Evolutionary conservation across 2,329 filamentous ascomycete genomes (phyloP).

Genomic region (Pseudocercospora macadamiae): DNA sequence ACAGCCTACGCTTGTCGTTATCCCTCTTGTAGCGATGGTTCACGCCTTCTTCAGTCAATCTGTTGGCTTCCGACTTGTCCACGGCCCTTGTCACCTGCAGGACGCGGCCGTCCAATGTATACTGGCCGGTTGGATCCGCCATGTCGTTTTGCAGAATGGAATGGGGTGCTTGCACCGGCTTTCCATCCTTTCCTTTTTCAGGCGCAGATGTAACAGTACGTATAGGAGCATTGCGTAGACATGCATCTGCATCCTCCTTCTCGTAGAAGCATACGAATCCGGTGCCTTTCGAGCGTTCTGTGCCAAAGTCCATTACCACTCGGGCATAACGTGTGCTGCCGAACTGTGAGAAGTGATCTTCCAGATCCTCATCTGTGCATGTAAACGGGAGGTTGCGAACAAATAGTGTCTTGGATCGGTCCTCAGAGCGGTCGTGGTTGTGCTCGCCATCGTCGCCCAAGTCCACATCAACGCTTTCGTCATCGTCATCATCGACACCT

Average conservation of each 20-base stretch:
- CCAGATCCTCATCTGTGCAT: constrained; percentile 77
- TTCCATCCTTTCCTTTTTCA: constrained; percentile 29
- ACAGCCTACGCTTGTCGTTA: constrained; percentile 88
- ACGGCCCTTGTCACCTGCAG: constrained; percentile 85
- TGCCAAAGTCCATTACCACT: constrained; percentile 83
- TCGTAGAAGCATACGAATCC: constrained; percentile 94
- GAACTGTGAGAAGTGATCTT: constrained; percentile 85
- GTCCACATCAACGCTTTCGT: constrained; percentile 48
- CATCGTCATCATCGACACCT: constrained; percentile 48
- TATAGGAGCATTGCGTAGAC: constrained; percentile 74
- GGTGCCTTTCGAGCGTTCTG: constrained; percentile 85
- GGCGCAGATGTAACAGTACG: constrained; percentile 43
- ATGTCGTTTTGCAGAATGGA: constrained; percentile 88
- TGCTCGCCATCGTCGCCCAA: constrained; percentile 47
- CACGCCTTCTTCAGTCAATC: constrained; percentile 70
- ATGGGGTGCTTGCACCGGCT: constrained; percentile 58
- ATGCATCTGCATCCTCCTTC: constrained; percentile 72
- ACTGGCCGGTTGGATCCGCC: constrained; percentile 77
- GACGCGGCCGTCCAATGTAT: constrained; percentile 87
- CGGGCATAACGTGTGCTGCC: constrained; percentile 88
- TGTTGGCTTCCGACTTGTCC: constrained; percentile 75
- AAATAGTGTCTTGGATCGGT: constrained; percentile 81
- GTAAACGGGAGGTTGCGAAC: constrained; percentile 93
- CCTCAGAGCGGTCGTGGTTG: constrained; percentile 49
- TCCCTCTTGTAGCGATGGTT: constrained; percentile 67